A percentile compares a stretch with the other conserved stretches of the same genome.
These are phyloP conservation scores for Nematocida homosporus DNA, from an alignment of 371 early-diverging fungal species.

Conservation along the genomic window DNA sequence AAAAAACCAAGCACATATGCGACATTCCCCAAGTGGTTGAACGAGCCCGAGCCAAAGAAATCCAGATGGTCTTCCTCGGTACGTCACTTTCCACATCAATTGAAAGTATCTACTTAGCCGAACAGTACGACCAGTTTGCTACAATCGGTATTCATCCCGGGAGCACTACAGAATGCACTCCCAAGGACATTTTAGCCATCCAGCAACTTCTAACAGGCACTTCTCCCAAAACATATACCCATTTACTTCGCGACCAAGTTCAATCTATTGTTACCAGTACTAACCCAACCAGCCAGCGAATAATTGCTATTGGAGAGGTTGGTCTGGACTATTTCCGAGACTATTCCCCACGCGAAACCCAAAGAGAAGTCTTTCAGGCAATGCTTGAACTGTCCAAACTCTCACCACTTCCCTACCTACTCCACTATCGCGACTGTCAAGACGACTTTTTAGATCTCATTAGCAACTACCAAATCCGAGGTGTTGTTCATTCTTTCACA, in stretches of 20 bases:
- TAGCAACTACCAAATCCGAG: constrained; percentile 66
- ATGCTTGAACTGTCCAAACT: constrained; percentile 64
- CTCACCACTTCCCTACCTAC: constrained; percentile 63
- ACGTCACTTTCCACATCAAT: constrained; percentile 10
- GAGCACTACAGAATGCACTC: neutral
- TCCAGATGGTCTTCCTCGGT: constrained; percentile 42
- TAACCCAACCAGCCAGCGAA: constrained; percentile 56
- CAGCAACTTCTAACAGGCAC: constrained; percentile 6
- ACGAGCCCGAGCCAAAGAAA: neutral
- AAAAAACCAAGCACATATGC: constrained; percentile 7
- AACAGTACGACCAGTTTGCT: constrained; percentile 17
- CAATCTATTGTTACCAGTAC: neutral
- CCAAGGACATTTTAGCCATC: constrained; percentile 13
- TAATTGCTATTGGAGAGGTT: constrained; percentile 71
- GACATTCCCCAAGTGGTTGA: constrained; percentile 30
- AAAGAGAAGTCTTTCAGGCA: constrained; percentile 66
- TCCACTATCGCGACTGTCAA: constrained; percentile 69
- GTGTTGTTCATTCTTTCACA: constrained; percentile 88
- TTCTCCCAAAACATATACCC: neutral
- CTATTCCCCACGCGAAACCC: constrained; percentile 67
- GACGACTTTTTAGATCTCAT: constrained; percentile 68
- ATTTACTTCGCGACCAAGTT: neutral
- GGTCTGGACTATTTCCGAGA: constrained; percentile 70
- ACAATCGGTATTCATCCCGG: constrained; percentile 43
- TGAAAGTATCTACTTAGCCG: constrained; percentile 10